Evolutionary conservation across 1,139 yeast genomes (phyloP), one percentile per base, ranked within the genome.

Genomic region (Lodderomyces jiufengensis): DNA sequence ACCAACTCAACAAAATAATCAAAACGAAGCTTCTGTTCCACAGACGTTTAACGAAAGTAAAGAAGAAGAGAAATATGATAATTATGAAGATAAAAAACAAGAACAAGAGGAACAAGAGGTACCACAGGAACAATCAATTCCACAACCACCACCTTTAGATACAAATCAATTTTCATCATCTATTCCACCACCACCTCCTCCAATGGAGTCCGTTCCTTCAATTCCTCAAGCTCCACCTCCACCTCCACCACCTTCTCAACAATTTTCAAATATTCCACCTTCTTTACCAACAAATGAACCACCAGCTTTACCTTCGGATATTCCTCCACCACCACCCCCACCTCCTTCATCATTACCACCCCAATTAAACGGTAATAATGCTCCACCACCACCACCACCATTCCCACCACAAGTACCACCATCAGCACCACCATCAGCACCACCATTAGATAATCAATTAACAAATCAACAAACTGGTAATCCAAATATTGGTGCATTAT

Each of bases 401-500:
- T 57, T 63, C 12, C 52, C 55, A 3, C 43, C 49, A 5, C 52
- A 55, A 9, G 61, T 67, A 4, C 58, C 66, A 16, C 55, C 62
- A 8, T 50, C 61, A 21, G 55, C 58, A 3, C 44, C 54, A 7
- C 39, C 50, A 21, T 24, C 34, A 10, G 30, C 26, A 5, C 7
- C 20, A 18, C 5, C 20, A 18, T 5, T 7, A 5, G 20, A 18
- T 5, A 18, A 18, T 18, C 20, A 18, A 7, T 7, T 18, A 5
- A 5, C 5, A 18, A 18, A 18, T 18, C 20, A 18, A 18, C 6
- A 5, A 5, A 18, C 20, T 7, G 34, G 34, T 7, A 29, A 29
- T 11, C 37, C 40, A 29, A 57, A 63, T 38, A 61, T 75, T 29
- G 57, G 66, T 15, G 76, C 77, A 0, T 61, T 77, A 29, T 61